phyloP scores from a whole-genome alignment of 495 filamentous ascomycete genomes.

The Eremomyces bilateralis region DNA sequence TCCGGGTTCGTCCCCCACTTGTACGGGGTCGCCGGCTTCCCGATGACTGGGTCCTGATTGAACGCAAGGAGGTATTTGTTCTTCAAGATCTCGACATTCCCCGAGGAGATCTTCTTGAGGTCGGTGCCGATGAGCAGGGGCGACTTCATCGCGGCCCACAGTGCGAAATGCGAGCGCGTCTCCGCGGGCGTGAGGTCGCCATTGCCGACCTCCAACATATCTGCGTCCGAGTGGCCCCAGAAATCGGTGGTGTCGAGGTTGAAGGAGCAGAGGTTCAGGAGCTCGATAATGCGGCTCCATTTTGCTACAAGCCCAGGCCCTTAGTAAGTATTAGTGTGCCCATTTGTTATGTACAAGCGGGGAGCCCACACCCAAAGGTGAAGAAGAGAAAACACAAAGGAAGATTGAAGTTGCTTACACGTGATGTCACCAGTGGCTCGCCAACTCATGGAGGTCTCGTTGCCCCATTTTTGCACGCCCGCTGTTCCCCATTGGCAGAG shows the following conservation, averaged over 20 bases:
- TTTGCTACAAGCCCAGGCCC: slow-evolving; percentile 22
- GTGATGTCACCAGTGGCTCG: slow-evolving; percentile 20
- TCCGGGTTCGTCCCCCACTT: slow-evolving; percentile 43
- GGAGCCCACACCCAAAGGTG: slow-evolving; percentile 4
- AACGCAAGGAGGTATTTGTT: slow-evolving; percentile 35
- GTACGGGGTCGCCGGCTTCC: slow-evolving; percentile 33
- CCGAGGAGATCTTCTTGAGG: slow-evolving; percentile 17
- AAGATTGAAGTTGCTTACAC: slow-evolving; percentile 7
- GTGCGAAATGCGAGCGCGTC: slow-evolving; percentile 28
- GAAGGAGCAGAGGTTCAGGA: slow-evolving; percentile 11
- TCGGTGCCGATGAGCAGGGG: slow-evolving; percentile 31
- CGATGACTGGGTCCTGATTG: slow-evolving; percentile 34
- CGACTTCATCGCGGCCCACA: slow-evolving; percentile 36
- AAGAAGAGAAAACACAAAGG: slow-evolving; percentile 10
- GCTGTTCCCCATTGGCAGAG: slow-evolving; percentile 19
- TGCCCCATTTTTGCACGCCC: slow-evolving; percentile 14
- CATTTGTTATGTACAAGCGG: too few relatives aligned
- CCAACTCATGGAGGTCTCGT: slow-evolving; percentile 12
- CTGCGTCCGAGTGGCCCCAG: slow-evolving; percentile 17
- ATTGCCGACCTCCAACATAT: slow-evolving; percentile 16
- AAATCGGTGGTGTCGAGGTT: slow-evolving; percentile 19
- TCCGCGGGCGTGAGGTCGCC: slow-evolving; percentile 1
- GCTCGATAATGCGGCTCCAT: neutral
- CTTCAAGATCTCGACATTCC: slow-evolving; percentile 21
- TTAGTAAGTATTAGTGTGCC: slow-evolving; percentile 31